phyloP scores from a whole-genome alignment of 2,329 filamentous ascomycete genomes.

The Colletotrichum chrysophilum region DNA sequence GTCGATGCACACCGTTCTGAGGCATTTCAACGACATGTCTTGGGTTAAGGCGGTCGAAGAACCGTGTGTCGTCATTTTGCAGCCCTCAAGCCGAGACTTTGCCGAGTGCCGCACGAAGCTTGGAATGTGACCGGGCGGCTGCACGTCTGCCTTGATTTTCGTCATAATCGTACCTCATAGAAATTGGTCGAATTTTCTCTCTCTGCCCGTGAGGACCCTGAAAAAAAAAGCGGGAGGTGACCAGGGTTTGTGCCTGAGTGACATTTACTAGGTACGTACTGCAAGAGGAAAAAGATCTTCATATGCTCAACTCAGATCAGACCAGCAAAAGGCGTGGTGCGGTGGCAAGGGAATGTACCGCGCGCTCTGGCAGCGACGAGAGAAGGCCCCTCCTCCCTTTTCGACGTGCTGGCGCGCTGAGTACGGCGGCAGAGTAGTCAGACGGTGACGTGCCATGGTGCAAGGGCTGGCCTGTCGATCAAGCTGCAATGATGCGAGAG shows the following conservation, averaged over 20 bases:
- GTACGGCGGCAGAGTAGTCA: background rate
- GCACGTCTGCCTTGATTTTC: background rate
- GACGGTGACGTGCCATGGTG: background rate
- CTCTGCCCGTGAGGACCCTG: background rate
- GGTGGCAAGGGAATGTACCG: no score
- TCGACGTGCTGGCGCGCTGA: no score
- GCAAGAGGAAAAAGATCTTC: background rate
- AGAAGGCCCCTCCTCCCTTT: no score
- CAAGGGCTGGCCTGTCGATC: background rate
- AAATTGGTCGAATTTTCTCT: background rate
- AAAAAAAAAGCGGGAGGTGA: background rate
- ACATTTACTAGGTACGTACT: background rate
- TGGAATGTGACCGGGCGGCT: background rate
- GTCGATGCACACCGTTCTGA: background rate
- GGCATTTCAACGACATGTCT: background rate
- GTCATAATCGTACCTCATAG: background rate
- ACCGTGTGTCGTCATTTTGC: no score
- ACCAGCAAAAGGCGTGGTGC: no score
- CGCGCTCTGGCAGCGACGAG: no score
- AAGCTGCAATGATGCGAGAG: background rate
- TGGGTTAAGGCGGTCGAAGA: no score
- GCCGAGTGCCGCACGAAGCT: background rate
- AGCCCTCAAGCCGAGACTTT: background rate
- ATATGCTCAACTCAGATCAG: no score
- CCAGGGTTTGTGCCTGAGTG: background rate